These are phyloP conservation scores for Borovskyia barvae DNA, from an alignment of 208 protist genomes.

Conservation along the genomic window DNA sequence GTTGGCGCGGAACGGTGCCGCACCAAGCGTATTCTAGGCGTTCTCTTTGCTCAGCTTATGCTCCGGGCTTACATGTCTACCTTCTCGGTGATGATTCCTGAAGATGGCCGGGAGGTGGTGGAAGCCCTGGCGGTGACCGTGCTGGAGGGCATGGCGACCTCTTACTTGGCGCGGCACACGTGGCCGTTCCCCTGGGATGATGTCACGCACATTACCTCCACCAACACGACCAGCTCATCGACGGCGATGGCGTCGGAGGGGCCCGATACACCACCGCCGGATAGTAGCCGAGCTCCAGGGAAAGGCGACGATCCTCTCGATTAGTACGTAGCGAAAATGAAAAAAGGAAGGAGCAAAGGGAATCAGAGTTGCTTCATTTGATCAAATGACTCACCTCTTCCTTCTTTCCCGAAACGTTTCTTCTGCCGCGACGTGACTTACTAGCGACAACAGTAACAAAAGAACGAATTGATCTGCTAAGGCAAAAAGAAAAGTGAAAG, in stretches of 20 bases:
- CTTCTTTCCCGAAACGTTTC: too few species aligned
- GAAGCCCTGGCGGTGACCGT: conserved; percentile 42
- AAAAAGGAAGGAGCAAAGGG: neutral
- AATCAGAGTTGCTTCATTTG: neutral
- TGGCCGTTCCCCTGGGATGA: conserved; percentile 51
- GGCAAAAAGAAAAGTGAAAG: neutral
- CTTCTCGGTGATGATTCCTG: conserved; percentile 83
- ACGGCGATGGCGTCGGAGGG: conserved; percentile 23
- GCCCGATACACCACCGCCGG: conserved; percentile 9
- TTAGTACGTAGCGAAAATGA: neutral
- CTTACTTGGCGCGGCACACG: conserved; percentile 68
- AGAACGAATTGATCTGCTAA: neutral
- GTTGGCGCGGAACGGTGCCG: conserved; percentile 39
- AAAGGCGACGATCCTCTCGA: neutral
- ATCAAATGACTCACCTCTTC: neutral
- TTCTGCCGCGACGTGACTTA: too few species aligned
- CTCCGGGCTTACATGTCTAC: conserved; percentile 64
- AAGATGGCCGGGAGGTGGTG: conserved; percentile 42
- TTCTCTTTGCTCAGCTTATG: conserved; percentile 58
- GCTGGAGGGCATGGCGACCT: conserved; percentile 50
- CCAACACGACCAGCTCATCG: conserved; percentile 17
- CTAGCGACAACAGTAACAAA: neutral
- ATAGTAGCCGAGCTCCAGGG: neutral
- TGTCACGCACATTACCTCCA: neutral
- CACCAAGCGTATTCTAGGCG: conserved; percentile 59